Conservation (phyloP, 441 rosid species). For the Erodium trifolium region DNA sequence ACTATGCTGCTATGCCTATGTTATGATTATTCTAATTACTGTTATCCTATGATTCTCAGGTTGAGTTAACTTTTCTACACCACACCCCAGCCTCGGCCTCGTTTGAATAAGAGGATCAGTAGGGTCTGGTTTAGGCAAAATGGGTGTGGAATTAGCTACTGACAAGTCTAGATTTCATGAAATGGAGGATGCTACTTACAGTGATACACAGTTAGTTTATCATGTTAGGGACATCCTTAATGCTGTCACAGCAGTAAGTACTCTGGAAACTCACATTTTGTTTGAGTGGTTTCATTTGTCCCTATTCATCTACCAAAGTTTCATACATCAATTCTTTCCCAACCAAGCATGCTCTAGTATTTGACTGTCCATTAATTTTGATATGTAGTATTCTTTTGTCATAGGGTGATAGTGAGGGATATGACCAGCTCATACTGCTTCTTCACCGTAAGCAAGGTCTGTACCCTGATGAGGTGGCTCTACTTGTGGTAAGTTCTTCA, state of each 20-base stretch:
- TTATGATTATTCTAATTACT: neutral
- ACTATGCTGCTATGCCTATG: neutral
- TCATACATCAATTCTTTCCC: neutral
- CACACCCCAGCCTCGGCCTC: neutral
- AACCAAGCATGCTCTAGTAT: neutral
- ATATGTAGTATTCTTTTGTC: conserved; percentile 12
- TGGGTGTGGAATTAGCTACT: conserved; percentile 17
- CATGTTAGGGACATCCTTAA: conserved; percentile 50
- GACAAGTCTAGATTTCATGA: conserved; percentile 2
- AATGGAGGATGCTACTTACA: conserved; percentile 25
- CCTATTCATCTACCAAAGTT: neutral
- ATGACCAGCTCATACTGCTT: conserved; percentile 52
- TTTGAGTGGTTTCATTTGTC: no score
- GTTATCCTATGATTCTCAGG: neutral
- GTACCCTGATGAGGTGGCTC: conserved; percentile 50
- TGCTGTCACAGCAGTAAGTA: conserved; percentile 36
- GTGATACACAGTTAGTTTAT: conserved; percentile 42
- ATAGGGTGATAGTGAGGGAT: conserved; percentile 50
- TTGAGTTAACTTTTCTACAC: neutral
- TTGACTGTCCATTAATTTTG: neutral
- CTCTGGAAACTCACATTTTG: neutral
- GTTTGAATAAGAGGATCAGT: conserved; percentile 5
- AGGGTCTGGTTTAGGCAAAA: conserved; percentile 11
- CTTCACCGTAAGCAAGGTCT: conserved; percentile 41
- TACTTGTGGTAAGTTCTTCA: conserved; percentile 48